A percentile compares a stretch with the other conserved stretches of the same genome.
Conservation (phyloP, 2,329 filamentous ascomycete species). For the Cercospora zeae-maydis region DNA sequence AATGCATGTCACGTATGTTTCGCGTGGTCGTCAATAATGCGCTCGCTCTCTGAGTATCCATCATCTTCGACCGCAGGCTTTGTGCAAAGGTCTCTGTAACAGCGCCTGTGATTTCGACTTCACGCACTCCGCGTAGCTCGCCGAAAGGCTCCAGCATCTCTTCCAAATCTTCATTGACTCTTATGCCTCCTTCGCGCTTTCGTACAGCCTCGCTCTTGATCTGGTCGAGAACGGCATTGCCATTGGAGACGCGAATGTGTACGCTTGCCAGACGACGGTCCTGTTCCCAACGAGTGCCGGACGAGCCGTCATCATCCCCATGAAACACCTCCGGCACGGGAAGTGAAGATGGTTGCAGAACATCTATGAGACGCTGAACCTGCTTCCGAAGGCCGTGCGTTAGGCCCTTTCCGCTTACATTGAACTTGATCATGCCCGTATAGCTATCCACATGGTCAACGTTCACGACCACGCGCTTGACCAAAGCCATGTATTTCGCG, state of each 20-base stretch:
- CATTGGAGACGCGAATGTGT: slow-evolving; percentile 32
- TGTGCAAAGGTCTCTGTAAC: slow-evolving; percentile 40
- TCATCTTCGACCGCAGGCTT: slow-evolving; percentile 37
- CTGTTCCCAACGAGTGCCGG: neutral
- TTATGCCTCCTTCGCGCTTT: slow-evolving; percentile 29
- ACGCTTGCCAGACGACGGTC: slow-evolving; percentile 24
- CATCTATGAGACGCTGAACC: slow-evolving; percentile 42
- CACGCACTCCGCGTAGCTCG: slow-evolving; percentile 37
- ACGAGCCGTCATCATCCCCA: slow-evolving; percentile 19
- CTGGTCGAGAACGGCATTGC: slow-evolving; percentile 32
- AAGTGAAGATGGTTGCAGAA: slow-evolving; percentile 28
- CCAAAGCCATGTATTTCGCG: slow-evolving; percentile 40
- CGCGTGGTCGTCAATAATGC: neutral
- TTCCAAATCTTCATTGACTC: slow-evolving; percentile 39
- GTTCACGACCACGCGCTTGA: slow-evolving; percentile 44
- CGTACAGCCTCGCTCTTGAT: slow-evolving; percentile 30
- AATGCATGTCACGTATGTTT: slow-evolving; percentile 14
- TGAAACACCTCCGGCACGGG: neutral
- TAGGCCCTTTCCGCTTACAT: slow-evolving; percentile 46
- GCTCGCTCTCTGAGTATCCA: slow-evolving; percentile 14
- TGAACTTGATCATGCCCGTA: slow-evolving; percentile 52
- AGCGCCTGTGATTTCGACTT: slow-evolving; percentile 38
- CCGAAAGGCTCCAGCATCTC: slow-evolving; percentile 44
- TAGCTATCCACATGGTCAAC: slow-evolving; percentile 50
- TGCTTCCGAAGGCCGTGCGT: slow-evolving; percentile 42